These are phyloP conservation scores for Aureobasidium namibiae DNA, from an alignment of 2,329 filamentous ascomycete species.

Conservation along the genomic window DNA sequence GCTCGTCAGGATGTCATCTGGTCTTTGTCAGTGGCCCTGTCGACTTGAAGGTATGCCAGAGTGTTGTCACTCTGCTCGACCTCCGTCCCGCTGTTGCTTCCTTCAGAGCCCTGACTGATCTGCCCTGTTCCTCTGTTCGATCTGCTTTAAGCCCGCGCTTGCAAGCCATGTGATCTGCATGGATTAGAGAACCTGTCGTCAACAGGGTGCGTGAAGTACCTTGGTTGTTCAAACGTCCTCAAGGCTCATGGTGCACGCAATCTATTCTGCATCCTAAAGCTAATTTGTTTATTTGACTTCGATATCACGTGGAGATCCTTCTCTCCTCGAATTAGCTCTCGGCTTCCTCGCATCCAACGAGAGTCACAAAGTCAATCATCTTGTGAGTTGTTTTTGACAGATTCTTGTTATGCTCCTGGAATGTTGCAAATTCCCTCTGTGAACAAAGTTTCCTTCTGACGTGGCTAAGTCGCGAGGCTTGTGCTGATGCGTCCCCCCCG, in stretches of 20 bases:
- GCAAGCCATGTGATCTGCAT: not conserved
- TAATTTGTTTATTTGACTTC: not conserved
- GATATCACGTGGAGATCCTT: not conserved
- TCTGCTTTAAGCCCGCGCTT: not conserved
- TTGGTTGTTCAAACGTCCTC: not conserved
- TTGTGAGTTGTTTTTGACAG: conserved; percentile 1
- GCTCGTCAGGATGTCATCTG: not conserved
- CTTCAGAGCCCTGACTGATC: not conserved
- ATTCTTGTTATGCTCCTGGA: not conserved
- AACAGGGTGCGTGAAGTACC: not conserved
- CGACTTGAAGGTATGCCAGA: not conserved
- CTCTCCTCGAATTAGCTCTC: not conserved
- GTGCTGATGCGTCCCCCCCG: not conserved
- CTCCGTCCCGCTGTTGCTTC: not conserved
- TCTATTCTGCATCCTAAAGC: not conserved
- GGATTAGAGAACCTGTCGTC: not conserved
- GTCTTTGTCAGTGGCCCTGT: not conserved
- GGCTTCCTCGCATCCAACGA: not conserved
- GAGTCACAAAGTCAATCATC: not conserved
- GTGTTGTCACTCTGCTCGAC: not conserved
- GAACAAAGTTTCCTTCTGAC: not conserved
- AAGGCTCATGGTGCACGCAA: not conserved
- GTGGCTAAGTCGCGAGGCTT: not conserved
- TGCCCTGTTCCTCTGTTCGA: not conserved
- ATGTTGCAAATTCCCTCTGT: not conserved